These are phyloP conservation scores for Phaeomoniella chlamydospora DNA, from an alignment of 2,329 filamentous ascomycete species.

Conservation along the genomic window DNA sequence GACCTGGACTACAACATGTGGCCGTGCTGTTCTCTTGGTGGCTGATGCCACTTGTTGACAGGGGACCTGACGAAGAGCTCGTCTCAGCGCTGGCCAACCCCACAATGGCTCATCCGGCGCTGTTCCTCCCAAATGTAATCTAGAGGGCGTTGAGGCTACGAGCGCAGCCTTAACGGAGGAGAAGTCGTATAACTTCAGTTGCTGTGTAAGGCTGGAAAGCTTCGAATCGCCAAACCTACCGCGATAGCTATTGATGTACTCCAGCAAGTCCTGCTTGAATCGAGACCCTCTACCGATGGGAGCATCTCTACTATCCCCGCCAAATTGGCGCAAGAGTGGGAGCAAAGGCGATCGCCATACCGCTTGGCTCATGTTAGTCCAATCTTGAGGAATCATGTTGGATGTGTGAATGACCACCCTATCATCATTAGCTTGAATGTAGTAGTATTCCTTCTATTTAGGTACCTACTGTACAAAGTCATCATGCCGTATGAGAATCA, in stretches of 20 bases:
- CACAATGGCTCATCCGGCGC: constrained; percentile 42
- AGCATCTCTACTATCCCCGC: constrained; percentile 6
- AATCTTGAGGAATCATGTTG: constrained; percentile 81
- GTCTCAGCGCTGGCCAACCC: constrained; percentile 59
- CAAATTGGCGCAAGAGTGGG: constrained; percentile 25
- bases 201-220: constrained; percentile 37
- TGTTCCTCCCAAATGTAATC: constrained; percentile 17
- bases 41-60: constrained; percentile 11
- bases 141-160: constrained; percentile 62
- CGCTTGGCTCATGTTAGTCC: constrained; percentile 76
- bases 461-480: constrained; percentile 45
- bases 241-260: constrained; percentile 55
- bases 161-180: constrained; percentile 52
- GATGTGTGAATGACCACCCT: constrained; percentile 70
- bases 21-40: constrained; percentile 4
- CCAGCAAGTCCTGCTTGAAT: constrained; percentile 64
- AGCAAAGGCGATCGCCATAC: constrained; percentile 66
- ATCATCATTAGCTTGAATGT: constrained; percentile 4
- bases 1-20: constrained; percentile 24
- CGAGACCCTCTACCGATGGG: constrained; percentile 46
- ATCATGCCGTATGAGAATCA: constrained; percentile 67
- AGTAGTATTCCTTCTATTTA: not conserved
- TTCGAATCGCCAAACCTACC: constrained; percentile 31
- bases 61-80: constrained; percentile 34
- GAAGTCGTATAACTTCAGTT: constrained; percentile 55